phyloP scores from a whole-genome alignment of 768 basidiomycete species.

The Calvatia gigantea region DNA sequence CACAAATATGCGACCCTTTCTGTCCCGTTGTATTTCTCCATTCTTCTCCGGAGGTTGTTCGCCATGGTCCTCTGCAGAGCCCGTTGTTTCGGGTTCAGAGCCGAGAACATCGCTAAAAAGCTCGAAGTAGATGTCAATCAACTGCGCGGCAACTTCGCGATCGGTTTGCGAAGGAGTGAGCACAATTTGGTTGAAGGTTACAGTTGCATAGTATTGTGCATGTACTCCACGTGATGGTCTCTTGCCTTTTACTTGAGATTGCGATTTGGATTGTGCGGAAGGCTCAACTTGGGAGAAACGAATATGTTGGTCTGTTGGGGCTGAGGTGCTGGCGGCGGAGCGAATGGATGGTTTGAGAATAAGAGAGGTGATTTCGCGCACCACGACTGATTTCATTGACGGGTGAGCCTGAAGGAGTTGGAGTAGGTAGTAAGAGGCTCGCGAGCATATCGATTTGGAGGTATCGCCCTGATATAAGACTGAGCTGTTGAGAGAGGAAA shows the following conservation, averaged over 20 bases:
- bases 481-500: not conserved
- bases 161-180: constrained; percentile 53
- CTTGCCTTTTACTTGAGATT: constrained; percentile 31
- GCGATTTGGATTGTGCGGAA: constrained; percentile 27
- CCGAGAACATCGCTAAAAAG: constrained; percentile 88
- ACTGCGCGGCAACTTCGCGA: constrained; percentile 65
- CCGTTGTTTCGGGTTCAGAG: constrained; percentile 39
- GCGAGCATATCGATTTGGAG: constrained; percentile 83
- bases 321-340: constrained; percentile 28
- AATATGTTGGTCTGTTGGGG: constrained; percentile 43
- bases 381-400: constrained; percentile 86
- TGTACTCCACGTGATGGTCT: constrained; percentile 59
- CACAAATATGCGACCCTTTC: constrained; percentile 12
- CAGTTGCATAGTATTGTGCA: constrained; percentile 86
- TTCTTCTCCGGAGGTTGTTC: constrained; percentile 40
- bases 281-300: constrained; percentile 44
- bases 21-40: constrained; percentile 26
- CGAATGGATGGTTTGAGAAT: constrained; percentile 61
- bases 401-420: constrained; percentile 90
- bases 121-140: constrained; percentile 92
- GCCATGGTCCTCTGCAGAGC: constrained; percentile 24
- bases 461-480: constrained; percentile 67
- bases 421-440: constrained; percentile 86
- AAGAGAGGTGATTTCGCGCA: constrained; percentile 80
- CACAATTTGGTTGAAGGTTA: constrained; percentile 93